These are phyloP conservation scores for Trichoderma cornu-damae DNA, from an alignment of 2,329 filamentous ascomycete species.

Conservation along the genomic window DNA sequence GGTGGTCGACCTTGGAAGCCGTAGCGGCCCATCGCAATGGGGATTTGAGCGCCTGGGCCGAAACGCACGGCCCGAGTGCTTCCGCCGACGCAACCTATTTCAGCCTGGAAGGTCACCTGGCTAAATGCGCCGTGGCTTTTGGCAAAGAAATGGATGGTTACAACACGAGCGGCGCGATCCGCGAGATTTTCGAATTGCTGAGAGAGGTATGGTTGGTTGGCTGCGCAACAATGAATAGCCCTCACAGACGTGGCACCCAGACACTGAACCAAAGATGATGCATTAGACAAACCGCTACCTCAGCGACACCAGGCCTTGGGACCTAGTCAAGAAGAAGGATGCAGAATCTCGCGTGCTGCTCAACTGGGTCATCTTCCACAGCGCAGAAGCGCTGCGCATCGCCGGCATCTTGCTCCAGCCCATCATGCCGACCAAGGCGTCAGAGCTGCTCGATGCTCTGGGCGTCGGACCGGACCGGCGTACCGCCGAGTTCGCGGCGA, in stretches of 20 bases:
- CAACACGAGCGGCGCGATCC: slow-evolving; percentile 61
- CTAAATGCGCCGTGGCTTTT: slow-evolving; percentile 28
- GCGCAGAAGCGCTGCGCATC: slow-evolving; percentile 72
- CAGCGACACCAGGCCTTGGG: slow-evolving; percentile 64
- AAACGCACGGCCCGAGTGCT: background rate
- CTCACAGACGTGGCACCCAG: background rate
- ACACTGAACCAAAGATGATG: background rate
- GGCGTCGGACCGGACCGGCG: slow-evolving; percentile 62
- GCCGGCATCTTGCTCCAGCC: slow-evolving; percentile 81
- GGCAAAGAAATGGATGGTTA: slow-evolving; percentile 56
- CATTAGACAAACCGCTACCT: slow-evolving; percentile 45
- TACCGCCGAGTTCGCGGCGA: slow-evolving; percentile 55
- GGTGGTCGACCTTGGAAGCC: slow-evolving; percentile 61
- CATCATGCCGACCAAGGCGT: slow-evolving; percentile 77
- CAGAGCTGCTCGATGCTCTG: slow-evolving; percentile 67
- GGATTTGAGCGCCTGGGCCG: slow-evolving; percentile 21
- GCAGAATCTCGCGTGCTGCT: slow-evolving; percentile 38
- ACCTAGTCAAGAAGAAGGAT: slow-evolving; percentile 39
- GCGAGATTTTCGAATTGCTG: slow-evolving; percentile 57
- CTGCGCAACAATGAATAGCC: too few relatives aligned
- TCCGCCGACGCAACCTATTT: slow-evolving; percentile 18
- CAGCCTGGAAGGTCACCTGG: slow-evolving; percentile 28
- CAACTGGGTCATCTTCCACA: slow-evolving; percentile 61
- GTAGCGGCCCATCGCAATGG: slow-evolving; percentile 38
- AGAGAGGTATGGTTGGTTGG: slow-evolving; percentile 47